Base-by-base conservation (phyloP, 1,139 yeast species). In the Blastobotrys petasosporus region DNA sequence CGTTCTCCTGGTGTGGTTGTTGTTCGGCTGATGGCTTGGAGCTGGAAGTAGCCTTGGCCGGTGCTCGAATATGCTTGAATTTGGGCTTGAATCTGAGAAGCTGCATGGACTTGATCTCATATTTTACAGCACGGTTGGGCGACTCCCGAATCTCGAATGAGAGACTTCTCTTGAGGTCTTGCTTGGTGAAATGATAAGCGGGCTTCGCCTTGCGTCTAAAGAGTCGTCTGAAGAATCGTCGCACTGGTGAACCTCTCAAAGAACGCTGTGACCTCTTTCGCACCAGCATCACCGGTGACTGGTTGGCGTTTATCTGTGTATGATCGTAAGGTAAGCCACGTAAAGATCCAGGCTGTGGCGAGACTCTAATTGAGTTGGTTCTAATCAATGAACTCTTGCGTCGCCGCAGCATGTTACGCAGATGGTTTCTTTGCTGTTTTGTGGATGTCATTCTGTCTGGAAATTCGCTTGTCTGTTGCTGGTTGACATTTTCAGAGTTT, bases 91-190 rank as follows among this genome's bases (percentile, higher is more conserved):
- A 16, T 32, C 43, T 51, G 38, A 54, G 42, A 30, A 51, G 48
- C 33, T 46, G 50, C 44, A 42, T 42, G 16, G 43, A 42, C 45
- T 47, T 49, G 49, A 41, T 46, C 34, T 44, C 52, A 34, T 41
- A 51, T 36, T 41, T 46, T 13, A 51, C 45, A 7, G 44, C 37
- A 12, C 44, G 39, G 38, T 43, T 41, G 1, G 57, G 55, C 3
- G 54, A 45, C 13, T 53, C 55, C 11, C 48, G 49, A 12, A 57
- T 51, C 30, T 56, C 59, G 44, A 55, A 55, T 3, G 58, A 56
- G 39, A 51, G 41, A 39, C 54, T 52, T 5, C 54, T 50, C 5
- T 40, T 34, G 35, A 58, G 50, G 11, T 55, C 52, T 2, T 49
- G 46, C 41, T 55, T 54, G 17, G 53, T 45, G 42, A 50, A 58